These are phyloP conservation scores for Cucurbita argyrosperma DNA, from an alignment of 306 rosid species.

Conservation along the genomic window DNA sequence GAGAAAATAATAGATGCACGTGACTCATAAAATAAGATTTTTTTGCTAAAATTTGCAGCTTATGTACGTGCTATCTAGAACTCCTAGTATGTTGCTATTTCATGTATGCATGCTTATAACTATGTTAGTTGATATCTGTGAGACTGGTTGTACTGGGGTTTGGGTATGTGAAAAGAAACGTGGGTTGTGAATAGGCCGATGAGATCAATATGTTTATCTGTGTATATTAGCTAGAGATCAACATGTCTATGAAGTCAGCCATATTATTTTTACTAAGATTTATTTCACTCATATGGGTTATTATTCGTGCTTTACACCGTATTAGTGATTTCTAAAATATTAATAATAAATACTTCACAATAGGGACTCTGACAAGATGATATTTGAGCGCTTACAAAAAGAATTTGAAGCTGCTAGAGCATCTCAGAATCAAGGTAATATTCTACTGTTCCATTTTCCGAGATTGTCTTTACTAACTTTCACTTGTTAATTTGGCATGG, in stretches of 20 bases:
- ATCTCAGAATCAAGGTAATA: constrained; percentile 73
- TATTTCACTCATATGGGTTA: neutral
- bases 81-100: neutral
- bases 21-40: too few species aligned
- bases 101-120: neutral
- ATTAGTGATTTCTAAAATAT: neutral
- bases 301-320: neutral
- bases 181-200: neutral
- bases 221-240: neutral
- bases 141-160: neutral
- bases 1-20: too few species aligned
- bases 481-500: neutral
- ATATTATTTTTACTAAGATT: neutral
- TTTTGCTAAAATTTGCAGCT: neutral
- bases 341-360: neutral
- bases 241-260: neutral
- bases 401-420: constrained; percentile 81
- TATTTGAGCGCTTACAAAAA: constrained; percentile 59
- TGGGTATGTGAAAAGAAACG: neutral
- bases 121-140: neutral
- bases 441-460: neutral
- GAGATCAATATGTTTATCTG: neutral
- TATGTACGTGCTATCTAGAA: neutral
- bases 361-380: constrained; percentile 87
- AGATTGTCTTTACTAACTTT: neutral